Evolutionary conservation across 352 stramenopile genomes (phyloP).

Genomic region (Pythium plurisporium): DNA sequence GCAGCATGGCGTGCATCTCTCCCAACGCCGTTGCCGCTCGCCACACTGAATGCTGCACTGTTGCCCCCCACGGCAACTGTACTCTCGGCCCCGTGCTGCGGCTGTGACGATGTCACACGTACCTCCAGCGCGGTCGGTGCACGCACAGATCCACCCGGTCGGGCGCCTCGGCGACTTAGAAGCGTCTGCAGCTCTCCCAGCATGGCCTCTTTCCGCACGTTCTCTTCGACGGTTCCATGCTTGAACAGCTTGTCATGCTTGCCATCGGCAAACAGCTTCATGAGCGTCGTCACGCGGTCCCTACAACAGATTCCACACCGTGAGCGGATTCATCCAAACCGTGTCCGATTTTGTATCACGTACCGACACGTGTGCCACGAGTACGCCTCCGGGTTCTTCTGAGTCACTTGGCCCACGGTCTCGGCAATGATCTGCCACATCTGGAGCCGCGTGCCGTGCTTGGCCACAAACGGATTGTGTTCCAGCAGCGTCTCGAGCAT

Average conservation of each 20-base stretch:
- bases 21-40: neutral
- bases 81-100: neutral
- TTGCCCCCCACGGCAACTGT: neutral
- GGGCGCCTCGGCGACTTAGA: constrained; percentile 47
- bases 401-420: constrained; percentile 49
- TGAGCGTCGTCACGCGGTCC: constrained; percentile 67
- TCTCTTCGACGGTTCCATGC: constrained; percentile 65
- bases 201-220: constrained; percentile 60
- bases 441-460: constrained; percentile 77
- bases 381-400: constrained; percentile 66
- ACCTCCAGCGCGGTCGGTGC: constrained; percentile 12
- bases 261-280: constrained; percentile 75
- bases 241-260: constrained; percentile 86
- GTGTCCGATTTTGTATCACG: neutral
- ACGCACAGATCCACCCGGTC: constrained; percentile 13
- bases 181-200: constrained; percentile 52
- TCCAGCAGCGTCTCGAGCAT: constrained; percentile 65
- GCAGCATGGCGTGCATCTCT: neutral
- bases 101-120: neutral
- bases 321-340: neutral
- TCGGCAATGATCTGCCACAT: constrained; percentile 77
- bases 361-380: constrained; percentile 83
- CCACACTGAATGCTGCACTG: neutral
- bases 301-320: constrained; percentile 17
- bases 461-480: constrained; percentile 77